Evolutionary conservation across 2,329 filamentous ascomycete genomes (phyloP).

Genomic region (Dactylonectria macrodidyma): DNA sequence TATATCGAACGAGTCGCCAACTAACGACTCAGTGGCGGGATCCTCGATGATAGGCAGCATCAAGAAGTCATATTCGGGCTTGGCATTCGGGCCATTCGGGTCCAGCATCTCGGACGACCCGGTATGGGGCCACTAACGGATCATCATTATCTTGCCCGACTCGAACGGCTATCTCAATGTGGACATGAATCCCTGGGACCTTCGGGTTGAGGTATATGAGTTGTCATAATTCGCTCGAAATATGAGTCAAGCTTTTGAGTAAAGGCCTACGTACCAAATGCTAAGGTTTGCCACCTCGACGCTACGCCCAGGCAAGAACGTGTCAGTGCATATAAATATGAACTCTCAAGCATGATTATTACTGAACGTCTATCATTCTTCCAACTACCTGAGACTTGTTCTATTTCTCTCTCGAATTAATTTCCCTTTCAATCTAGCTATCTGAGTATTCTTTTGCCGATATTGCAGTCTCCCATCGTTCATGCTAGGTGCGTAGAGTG

Average conservation of each 20-base stretch:
- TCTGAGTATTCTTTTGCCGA: neutral
- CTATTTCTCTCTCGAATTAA: neutral
- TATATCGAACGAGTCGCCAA: constrained; percentile 78
- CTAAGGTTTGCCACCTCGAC: no score
- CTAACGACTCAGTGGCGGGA: constrained; percentile 51
- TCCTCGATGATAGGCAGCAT: constrained; percentile 73
- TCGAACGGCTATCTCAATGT: neutral
- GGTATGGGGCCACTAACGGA: neutral
- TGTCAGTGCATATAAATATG: neutral
- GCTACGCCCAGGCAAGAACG: no score
- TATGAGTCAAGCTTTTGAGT: no score
- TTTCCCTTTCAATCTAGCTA: neutral
- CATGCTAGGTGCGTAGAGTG: neutral
- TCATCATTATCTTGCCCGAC: neutral
- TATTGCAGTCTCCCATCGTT: neutral
- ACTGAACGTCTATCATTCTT: neutral
- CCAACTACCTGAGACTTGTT: neutral
- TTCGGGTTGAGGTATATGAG: neutral
- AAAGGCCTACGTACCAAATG: no score
- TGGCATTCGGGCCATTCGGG: neutral
- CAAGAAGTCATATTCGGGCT: constrained; percentile 56
- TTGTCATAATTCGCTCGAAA: neutral
- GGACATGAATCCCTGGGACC: neutral
- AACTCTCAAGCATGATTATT: neutral
- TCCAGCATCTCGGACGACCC: neutral